Evolutionary conservation across 495 filamentous ascomycete species (phyloP), one percentile per base, ranked within the genome.

Genomic region (Daldinia concentrica): DNA sequence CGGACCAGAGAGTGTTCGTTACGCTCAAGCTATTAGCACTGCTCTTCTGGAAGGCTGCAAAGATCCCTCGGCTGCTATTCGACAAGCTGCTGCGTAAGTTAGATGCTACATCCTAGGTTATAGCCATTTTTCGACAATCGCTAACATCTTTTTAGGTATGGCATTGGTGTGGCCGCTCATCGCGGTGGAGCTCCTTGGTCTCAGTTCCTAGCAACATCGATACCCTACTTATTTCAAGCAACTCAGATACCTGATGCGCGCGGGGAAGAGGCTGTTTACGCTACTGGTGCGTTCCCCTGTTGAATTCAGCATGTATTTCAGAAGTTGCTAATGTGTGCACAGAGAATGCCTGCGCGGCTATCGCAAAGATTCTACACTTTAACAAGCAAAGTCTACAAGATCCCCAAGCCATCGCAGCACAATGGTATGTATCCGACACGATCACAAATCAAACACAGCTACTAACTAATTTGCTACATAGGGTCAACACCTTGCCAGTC

Each of bases 271-370:
- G 92, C 98, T 75, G 91, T 98, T 1, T 99, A 95, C 81, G 96
- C 96, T 0, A 98, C 93, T 22, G 76, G 76, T 76, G 54, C 66
- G 74, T 64, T 15, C 26, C 19, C 12, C 30, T n/a, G 22, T 64
- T n/a, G 11, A 34, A 51, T 7, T 45, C 1, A 11, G n/a, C 11
- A 4, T 19, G 9, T 24, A 37, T 52, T n/a, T 24, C 24, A 6
- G 19, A 15, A 2, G 39, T 34, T 5, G 51, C 66, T 78, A 58
- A 78, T 22, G 22, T 17, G 14, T 6, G 11, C 19, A 48, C 74
- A 8, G 96, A 99, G 81, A 99, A 99, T 78, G 95, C 96, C 6
- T 97, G 93, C 67, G 95, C 96, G 34, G 93, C 92, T 76, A 96
- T 99, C 77, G 95, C 96, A 29, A 98, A 98, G 87, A 92, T 98